Evolutionary conservation across 345 rosid genomes (phyloP).

Genomic region (Atalantia buxifolia): DNA sequence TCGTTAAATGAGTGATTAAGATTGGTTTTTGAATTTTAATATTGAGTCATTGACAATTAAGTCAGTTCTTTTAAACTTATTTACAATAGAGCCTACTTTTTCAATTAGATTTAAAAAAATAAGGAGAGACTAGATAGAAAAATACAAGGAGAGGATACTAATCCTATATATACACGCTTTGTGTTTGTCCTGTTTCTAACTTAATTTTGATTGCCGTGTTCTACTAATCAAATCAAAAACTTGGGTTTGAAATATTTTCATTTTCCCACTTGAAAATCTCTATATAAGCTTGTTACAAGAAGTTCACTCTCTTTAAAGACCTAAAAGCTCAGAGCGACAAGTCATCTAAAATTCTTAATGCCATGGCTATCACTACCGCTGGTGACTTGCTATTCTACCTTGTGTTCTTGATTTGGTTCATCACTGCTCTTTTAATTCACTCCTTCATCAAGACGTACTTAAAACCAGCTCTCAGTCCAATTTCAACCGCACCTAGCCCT

Average conservation of each 20-base stretch:
- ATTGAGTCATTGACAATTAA: too few relatives aligned
- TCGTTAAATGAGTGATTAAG: too few relatives aligned
- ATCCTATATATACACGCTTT: neutral
- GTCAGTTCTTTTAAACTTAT: too few relatives aligned
- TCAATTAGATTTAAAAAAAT: too few relatives aligned
- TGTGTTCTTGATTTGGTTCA: constrained; percentile 25
- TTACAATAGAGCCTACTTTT: too few relatives aligned
- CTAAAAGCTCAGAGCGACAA: neutral
- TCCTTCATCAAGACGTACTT: constrained; percentile 13
- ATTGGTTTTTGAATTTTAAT: too few relatives aligned
- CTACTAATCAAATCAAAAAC: neutral
- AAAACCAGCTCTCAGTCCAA: neutral
- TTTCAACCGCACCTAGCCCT: constrained; percentile 37
- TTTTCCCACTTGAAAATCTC: neutral
- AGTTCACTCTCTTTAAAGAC: neutral
- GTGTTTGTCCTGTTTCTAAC: neutral
- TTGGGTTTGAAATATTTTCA: neutral
- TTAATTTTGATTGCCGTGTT: neutral
- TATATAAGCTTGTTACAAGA: neutral
- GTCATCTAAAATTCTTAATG: neutral
- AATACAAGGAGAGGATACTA: too few relatives aligned
- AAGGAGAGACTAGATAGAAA: too few relatives aligned
- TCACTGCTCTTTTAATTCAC: constrained; percentile 21
- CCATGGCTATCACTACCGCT: constrained; percentile 11
- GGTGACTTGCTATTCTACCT: constrained; percentile 3